Evolutionary conservation across 768 basidiomycete genomes (phyloP).

Genomic region (Holtermannia corniformis): DNA sequence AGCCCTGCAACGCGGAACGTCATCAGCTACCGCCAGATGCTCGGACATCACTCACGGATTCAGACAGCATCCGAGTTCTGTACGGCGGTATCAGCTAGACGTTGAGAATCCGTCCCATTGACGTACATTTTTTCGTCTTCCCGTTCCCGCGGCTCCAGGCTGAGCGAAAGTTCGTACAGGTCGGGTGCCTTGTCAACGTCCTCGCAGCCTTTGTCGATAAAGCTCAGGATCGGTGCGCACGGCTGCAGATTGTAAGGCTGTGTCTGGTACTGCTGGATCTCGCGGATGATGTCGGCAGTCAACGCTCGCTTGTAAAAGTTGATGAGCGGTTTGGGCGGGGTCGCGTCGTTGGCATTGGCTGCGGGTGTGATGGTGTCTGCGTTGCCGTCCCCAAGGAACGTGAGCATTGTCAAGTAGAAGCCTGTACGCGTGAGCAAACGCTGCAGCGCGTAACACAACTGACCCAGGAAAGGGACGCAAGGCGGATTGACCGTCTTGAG

Average conservation of each 20-base stretch:
- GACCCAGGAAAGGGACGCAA: slow-evolving; percentile 94
- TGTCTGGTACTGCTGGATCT: slow-evolving; percentile 93
- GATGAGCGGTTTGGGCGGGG: slow-evolving; percentile 49
- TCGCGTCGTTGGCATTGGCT: slow-evolving; percentile 45
- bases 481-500: slow-evolving; percentile 78
- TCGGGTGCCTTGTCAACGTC: slow-evolving; percentile 47
- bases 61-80: slow-evolving; percentile 32
- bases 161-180: slow-evolving; percentile 69
- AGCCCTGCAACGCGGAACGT: too few species aligned
- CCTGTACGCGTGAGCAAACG: slow-evolving; percentile 49
- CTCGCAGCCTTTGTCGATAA: slow-evolving; percentile 67
- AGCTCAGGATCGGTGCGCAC: slow-evolving; percentile 58
- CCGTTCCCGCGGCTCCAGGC: slow-evolving; percentile 83
- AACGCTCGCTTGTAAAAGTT: slow-evolving; percentile 95
- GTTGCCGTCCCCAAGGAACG: slow-evolving; percentile 97
- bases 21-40: too few species aligned
- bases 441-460: slow-evolving; percentile 21
- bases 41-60: slow-evolving; percentile 23
- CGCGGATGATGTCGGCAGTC: slow-evolving; percentile 90
- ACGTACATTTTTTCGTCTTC: slow-evolving; percentile 86
- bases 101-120: background rate
- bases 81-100: background rate
- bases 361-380: background rate
- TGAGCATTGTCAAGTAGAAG: slow-evolving; percentile 87
- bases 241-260: slow-evolving; percentile 74